phyloP scores from a whole-genome alignment of 805 yeast genomes.

The Sugiyamaella americana region DNA sequence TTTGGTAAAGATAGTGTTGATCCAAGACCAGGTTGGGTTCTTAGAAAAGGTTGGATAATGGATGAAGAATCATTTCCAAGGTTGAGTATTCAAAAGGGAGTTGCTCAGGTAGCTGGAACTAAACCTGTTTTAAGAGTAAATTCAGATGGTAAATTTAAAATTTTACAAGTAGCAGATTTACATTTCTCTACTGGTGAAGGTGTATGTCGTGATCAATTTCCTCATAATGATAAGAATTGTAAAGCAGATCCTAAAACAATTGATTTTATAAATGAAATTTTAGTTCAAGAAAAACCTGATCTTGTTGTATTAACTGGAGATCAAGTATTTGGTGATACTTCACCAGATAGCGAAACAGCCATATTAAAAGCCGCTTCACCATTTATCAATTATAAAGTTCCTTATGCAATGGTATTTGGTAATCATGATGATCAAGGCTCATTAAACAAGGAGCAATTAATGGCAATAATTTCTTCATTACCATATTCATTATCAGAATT shows the following conservation, averaged over 20 bases:
- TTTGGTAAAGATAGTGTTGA: constrained; percentile 71
- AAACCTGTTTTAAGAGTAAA: constrained; percentile 34
- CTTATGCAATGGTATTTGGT: constrained; percentile 83
- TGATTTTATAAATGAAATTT: constrained; percentile 51
- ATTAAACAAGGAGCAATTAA: constrained; percentile 51
- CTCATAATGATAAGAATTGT: constrained; percentile 41
- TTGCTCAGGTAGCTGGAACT: neutral
- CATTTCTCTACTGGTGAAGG: constrained; percentile 88
- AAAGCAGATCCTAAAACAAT: constrained; percentile 72
- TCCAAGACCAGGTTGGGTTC: constrained; percentile 67
- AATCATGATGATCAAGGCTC: constrained; percentile 93
- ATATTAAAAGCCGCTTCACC: constrained; percentile 72
- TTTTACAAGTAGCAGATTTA: constrained; percentile 84
- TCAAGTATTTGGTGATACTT: constrained; percentile 73
- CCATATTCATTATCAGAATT: constrained; percentile 61
- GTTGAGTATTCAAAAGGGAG: constrained; percentile 17
- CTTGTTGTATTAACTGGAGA: constrained; percentile 87
- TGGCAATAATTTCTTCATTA: constrained; percentile 47
- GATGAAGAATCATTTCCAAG: constrained; percentile 26
- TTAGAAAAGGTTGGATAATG: constrained; percentile 29
- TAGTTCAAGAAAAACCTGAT: constrained; percentile 77
- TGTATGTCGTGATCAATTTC: constrained; percentile 54
- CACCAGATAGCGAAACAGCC: constrained; percentile 79
- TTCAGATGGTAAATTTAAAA: constrained; percentile 54
- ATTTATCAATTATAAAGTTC: constrained; percentile 58